Base-by-base conservation (phyloP, 169 alveolate genomes). In the Cryptosporidium sp. region DNA sequence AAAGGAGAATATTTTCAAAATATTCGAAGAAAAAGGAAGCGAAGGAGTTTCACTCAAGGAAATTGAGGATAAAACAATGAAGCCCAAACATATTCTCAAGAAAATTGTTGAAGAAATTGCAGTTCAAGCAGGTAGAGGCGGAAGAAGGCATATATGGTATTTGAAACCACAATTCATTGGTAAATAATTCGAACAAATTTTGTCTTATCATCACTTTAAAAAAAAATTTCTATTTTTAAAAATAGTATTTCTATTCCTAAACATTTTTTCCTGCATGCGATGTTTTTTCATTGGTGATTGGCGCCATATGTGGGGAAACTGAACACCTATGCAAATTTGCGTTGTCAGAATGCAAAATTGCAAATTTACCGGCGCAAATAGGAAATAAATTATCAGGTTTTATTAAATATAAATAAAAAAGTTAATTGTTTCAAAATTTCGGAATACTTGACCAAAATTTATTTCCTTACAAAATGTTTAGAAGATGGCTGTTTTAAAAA, bases 71-170 rank as follows among this genome's bases (percentile, higher is more conserved):
- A 80, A 44, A 44, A 80, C 89, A 61, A 31, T 80, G 33, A 60
- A 80, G 16, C 89, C 89, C 8, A 80, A 80, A 42, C 89, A 80
- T 26, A 62, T 80, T 42, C 39, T 80, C 35, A 80, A 80, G 33
- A 80, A 60, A 48, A 65, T 80, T 61, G 75, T 80, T 21, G 89
- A 80, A 61, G 89, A 80, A 62, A 80, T 80, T 33, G 89, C 89
- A 26, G 42, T 62, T 2, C 89, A 80, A 29, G 65, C 89, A 60
- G 89, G 80, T 44, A 80, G 89, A 48, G 89, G 89, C 39, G 89
- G 89, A 23, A 80, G 89, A 42, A 42, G 89, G 16, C 80, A 80
- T 62, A 80, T 80, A 31, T 80, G 89, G 89, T 29, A 61, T 26
- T 48, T 80, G 23, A 80, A 62, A 18, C 75, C 89, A 6, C 89